A percentile compares a stretch with the other conserved stretches of the same genome.
Evolutionary conservation across 192 early-diverging fungal species (phyloP).

Genomic region (Backusella psychrophila): DNA sequence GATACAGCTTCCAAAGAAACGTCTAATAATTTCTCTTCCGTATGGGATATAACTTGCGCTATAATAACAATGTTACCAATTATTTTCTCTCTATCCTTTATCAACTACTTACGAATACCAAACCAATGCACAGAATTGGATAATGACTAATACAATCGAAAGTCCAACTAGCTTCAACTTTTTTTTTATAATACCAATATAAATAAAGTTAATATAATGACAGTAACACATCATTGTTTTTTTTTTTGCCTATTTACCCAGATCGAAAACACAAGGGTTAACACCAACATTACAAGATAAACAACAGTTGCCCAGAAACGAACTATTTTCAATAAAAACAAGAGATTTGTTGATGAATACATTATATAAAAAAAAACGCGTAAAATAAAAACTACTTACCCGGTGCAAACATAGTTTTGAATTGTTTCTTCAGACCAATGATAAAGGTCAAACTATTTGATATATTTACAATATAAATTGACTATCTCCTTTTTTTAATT

Average conservation of each 20-base stretch:
- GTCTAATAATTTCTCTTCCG: conserved; percentile 54
- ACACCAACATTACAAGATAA: conserved; percentile 48
- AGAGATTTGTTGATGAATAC: not conserved
- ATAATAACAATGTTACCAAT: conserved; percentile 8
- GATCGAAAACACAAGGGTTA: conserved; percentile 28
- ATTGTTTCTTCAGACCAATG: conserved; percentile 81
- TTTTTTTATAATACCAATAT: not conserved
- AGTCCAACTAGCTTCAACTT: conserved; percentile 30
- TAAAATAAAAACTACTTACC: conserved; percentile 22
- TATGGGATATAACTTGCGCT: conserved; percentile 93
- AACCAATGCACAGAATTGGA: conserved; percentile 89
- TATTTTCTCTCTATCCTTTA: not conserved
- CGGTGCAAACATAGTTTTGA: conserved; percentile 82
- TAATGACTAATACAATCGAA: conserved; percentile 76
- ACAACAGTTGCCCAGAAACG: conserved; percentile 23
- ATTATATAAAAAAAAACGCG: not conserved
- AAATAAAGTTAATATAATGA: not conserved
- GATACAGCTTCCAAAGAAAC: conserved; percentile 37
- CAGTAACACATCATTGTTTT: not conserved
- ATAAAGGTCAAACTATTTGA: conserved; percentile 78
- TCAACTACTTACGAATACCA: conserved; percentile 62
- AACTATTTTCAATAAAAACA: not conserved
- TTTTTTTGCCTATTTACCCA: conserved; percentile 3
- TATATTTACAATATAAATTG: not conserved
- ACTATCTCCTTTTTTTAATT: not conserved